These are phyloP conservation scores for Manihot esculenta DNA, from an alignment of 441 rosid genomes.

Conservation along the genomic window DNA sequence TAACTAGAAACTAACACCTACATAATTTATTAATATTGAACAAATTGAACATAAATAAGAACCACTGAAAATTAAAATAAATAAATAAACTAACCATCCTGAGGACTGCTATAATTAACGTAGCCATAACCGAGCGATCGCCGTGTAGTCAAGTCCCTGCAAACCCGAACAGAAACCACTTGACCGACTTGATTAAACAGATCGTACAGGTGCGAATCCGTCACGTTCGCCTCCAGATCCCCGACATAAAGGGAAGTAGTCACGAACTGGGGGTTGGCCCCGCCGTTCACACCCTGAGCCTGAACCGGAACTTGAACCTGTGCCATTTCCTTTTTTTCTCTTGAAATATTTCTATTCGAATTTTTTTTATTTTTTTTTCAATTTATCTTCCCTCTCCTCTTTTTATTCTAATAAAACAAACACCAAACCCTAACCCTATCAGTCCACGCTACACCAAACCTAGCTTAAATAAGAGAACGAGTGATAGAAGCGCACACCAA, in stretches of 20 bases:
- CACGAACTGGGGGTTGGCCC: constrained; percentile 46
- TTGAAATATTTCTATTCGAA: not conserved
- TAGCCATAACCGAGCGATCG: constrained; percentile 88
- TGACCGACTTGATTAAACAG: constrained; percentile 71
- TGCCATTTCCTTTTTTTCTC: constrained; percentile 42
- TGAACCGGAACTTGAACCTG: constrained; percentile 64
- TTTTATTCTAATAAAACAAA: constrained; percentile 34
- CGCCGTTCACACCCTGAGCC: constrained; percentile 44
- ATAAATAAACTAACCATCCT: constrained; percentile 86
- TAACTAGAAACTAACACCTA: no score
- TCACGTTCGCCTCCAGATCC: constrained; percentile 69
- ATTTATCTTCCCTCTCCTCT: constrained; percentile 77
- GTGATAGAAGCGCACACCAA: constrained; percentile 10
- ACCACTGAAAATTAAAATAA: not conserved
- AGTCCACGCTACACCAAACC: constrained; percentile 11
- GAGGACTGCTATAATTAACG: constrained; percentile 65
- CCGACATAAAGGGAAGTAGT: constrained; percentile 88
- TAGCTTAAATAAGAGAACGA: not conserved
- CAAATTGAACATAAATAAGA: not conserved
- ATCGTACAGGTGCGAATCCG: constrained; percentile 77
- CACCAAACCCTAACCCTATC: constrained; percentile 8
- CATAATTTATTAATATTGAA: not conserved
- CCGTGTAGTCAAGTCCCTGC: constrained; percentile 66
- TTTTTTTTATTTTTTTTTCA: constrained; percentile 31
- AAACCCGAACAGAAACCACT: constrained; percentile 76